Conservation (phyloP, 306 rosid species). For the Prunus fruticosa region DNA sequence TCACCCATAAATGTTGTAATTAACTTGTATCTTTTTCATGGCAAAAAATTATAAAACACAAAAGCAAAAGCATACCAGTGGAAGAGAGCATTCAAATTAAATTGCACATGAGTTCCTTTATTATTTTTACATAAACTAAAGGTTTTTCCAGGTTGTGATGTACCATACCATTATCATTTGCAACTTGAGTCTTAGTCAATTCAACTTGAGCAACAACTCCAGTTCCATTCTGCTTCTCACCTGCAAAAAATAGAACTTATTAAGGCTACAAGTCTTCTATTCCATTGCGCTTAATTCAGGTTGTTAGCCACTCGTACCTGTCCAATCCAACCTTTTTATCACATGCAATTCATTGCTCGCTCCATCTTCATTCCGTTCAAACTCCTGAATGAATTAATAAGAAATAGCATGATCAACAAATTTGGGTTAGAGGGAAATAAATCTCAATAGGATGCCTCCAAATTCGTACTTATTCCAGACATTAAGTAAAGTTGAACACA, state of each 20-base stretch:
- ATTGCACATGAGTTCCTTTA: background rate
- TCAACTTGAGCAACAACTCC: slow-evolving; percentile 10
- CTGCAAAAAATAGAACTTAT: background rate
- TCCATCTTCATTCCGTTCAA: background rate
- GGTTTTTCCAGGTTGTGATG: background rate
- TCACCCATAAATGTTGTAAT: background rate
- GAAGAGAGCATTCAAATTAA: background rate
- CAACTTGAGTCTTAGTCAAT: background rate
- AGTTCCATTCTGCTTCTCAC: background rate
- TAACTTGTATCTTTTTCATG: background rate
- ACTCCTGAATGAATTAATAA: background rate
- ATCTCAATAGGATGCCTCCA: background rate
- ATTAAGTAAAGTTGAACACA: background rate
- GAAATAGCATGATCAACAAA: background rate
- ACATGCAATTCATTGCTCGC: background rate
- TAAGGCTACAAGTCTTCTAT: background rate
- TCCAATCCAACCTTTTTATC: background rate
- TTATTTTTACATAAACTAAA: background rate
- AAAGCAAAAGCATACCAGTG: background rate
- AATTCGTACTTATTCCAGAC: no score
- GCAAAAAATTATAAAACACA: background rate
- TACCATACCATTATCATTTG: background rate
- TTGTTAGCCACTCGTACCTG: slow-evolving; percentile 2
- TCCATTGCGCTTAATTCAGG: background rate
- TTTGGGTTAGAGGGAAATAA: background rate